These are phyloP conservation scores for Geranium incanum DNA, from an alignment of 441 rosid genomes.

Conservation along the genomic window DNA sequence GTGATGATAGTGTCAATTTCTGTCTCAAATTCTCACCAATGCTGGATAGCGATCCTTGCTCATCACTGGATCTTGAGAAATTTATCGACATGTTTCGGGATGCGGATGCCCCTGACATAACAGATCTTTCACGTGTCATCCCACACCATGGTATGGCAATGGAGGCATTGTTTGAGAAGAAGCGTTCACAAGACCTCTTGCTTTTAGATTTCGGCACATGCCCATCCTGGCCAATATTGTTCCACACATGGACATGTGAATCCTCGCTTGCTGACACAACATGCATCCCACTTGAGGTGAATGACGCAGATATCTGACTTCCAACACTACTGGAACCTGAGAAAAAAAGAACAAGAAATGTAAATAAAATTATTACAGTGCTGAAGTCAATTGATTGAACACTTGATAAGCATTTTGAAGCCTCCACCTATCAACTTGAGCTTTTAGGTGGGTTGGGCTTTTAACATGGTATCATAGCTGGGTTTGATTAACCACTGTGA, in stretches of 20 bases:
- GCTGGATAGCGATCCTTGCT: conserved; percentile 19
- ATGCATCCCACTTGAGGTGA: conserved; percentile 38
- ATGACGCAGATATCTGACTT: conserved; percentile 35
- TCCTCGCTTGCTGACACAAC: conserved; percentile 37
- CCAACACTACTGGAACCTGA: conserved; percentile 34
- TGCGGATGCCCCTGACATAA: conserved; percentile 14
- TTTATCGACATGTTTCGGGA: conserved; percentile 14
- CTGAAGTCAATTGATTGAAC: no score
- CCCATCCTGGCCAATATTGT: conserved; percentile 25
- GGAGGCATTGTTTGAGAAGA: conserved; percentile 34
- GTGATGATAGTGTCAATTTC: conserved; percentile 35
- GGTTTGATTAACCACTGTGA: no score
- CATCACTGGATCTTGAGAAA: conserved; percentile 11
- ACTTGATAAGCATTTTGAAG: no score
- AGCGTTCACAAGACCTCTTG: conserved; percentile 31
- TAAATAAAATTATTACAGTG: neutral
- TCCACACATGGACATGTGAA: conserved; percentile 39
- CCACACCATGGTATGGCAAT: conserved; percentile 43
- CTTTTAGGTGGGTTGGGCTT: no score
- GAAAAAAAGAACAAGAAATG: neutral
- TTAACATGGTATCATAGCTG: no score
- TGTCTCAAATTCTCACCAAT: conserved; percentile 25
- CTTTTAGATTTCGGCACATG: conserved; percentile 23
- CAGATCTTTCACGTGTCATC: conserved; percentile 18
- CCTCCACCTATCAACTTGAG: no score